These are phyloP conservation scores for Penicillium coffeae DNA, from an alignment of 495 filamentous ascomycete genomes.

Conservation along the genomic window DNA sequence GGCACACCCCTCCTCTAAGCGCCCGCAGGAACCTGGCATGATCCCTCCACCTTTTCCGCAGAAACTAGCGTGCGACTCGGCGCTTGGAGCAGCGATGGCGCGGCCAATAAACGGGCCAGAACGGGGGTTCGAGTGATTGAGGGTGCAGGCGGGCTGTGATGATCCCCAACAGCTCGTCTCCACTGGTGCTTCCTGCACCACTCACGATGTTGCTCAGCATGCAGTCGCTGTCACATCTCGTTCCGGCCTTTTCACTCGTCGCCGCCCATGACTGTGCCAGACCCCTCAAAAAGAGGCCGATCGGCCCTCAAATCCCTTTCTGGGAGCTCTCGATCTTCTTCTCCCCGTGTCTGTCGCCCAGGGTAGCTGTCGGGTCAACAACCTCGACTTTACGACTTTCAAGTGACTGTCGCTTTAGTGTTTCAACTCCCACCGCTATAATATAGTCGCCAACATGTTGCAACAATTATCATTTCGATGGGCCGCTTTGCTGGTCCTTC, in stretches of 20 bases:
- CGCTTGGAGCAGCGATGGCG: constrained; percentile 14
- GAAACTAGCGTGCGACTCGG: constrained; percentile 20
- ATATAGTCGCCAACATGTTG: constrained; percentile 23
- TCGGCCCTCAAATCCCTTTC: constrained; percentile 25
- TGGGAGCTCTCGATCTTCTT: constrained; percentile 7
- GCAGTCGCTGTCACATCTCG: constrained; percentile 36
- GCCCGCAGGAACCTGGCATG: constrained; percentile 1
- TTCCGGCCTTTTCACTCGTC: constrained; percentile 35
- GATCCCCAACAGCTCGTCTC: constrained; percentile 23
- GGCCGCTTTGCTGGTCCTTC: constrained; percentile 46
- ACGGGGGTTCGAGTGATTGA: constrained; percentile 11
- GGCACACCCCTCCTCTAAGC: constrained; percentile 8
- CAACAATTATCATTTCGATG: constrained; percentile 44
- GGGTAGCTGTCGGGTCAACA: too few relatives aligned
- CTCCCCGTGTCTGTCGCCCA: too few relatives aligned
- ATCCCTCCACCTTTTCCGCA: constrained; percentile 4
- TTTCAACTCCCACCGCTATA: constrained; percentile 5
- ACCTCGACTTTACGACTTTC: too few relatives aligned
- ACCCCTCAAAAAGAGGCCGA: constrained; percentile 38
- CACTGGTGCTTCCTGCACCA: constrained; percentile 10
- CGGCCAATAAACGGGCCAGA: constrained; percentile 11
- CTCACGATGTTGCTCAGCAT: constrained; percentile 15
- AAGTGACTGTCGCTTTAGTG: background rate
- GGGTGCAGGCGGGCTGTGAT: constrained; percentile 25
- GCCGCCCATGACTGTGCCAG: constrained; percentile 14